A percentile compares a stretch with the other conserved stretches of the same genome.
These are phyloP conservation scores for Botrytis byssoidea DNA, from an alignment of 2,329 filamentous ascomycete genomes.

Conservation along the genomic window DNA sequence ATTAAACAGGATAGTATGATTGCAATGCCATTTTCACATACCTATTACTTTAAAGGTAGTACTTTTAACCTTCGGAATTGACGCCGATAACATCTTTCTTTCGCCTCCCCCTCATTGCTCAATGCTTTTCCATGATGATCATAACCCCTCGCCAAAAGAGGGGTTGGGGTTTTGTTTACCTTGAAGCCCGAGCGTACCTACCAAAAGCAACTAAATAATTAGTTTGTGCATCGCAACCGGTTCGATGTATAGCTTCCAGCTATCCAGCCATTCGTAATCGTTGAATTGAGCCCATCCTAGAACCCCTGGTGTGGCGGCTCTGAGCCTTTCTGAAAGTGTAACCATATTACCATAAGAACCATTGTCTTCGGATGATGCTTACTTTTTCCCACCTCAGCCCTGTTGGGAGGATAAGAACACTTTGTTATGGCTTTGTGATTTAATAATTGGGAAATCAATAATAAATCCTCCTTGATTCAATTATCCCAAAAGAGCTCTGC, in stretches of 20 bases:
- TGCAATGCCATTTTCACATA: not conserved
- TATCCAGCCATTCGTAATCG: not conserved
- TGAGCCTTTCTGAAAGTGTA: not conserved
- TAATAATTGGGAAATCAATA: not conserved
- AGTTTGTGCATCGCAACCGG: not conserved
- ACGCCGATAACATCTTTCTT: not conserved
- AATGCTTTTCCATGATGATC: slow-evolving; percentile 6
- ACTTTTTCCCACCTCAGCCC: not conserved
- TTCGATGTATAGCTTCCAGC: not conserved
- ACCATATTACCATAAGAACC: not conserved
- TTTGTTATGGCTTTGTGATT: not conserved
- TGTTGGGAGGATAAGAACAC: not conserved
- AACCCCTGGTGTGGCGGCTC: not conserved
- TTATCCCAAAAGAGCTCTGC: not conserved
- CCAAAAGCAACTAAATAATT: not conserved
- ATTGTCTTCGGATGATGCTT: not conserved
- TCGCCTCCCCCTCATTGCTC: slow-evolving; percentile 11
- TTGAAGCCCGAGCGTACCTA: not conserved
- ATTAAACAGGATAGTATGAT: not conserved
- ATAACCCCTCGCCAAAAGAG: slow-evolving; percentile 3
- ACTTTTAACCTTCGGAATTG: not conserved
- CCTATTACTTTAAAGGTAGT: not conserved
- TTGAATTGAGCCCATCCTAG: not conserved
- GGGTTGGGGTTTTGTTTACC: slow-evolving; percentile 1
- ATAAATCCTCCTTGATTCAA: not conserved